phyloP scores from a whole-genome alignment of 345 rosid species.

The Anastatica hierochuntica region DNA sequence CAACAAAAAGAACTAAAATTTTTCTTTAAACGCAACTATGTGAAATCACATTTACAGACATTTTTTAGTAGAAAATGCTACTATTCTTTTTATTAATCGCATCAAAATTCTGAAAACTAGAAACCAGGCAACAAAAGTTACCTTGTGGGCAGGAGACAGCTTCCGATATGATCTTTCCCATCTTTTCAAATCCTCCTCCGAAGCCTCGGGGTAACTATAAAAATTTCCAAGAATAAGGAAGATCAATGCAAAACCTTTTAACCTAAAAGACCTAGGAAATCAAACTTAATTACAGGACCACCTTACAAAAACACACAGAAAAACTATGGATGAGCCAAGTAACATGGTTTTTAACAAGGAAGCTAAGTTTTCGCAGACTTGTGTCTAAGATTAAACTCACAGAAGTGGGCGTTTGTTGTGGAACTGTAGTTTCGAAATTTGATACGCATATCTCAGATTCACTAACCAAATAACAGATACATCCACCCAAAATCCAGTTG shows the following conservation, averaged over 20 bases:
- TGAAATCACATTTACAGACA: neutral
- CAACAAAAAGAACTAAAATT: too few relatives aligned
- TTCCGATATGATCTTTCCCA: conserved; percentile 70
- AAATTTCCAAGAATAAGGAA: too few relatives aligned
- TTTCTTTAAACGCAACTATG: neutral
- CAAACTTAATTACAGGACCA: neutral
- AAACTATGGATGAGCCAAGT: neutral
- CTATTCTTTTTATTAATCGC: neutral
- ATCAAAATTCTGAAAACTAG: neutral
- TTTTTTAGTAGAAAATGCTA: neutral
- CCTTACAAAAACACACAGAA: neutral
- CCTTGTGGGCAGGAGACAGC: conserved; percentile 77
- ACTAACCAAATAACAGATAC: too few relatives aligned
- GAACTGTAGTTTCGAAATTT: too few relatives aligned
- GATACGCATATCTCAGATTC: too few relatives aligned
- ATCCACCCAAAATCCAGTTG: too few relatives aligned
- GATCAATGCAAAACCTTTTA: too few relatives aligned
- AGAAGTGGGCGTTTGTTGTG: too few relatives aligned
- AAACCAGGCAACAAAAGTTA: conserved; percentile 13
- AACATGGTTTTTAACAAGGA: too few relatives aligned
- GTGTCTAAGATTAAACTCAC: too few relatives aligned
- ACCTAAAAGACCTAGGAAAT: neutral
- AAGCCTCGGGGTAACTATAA: conserved; percentile 75
- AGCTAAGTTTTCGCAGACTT: too few relatives aligned
- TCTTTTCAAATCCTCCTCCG: conserved; percentile 75